These are phyloP conservation scores for Mortierella sp. DNA, from an alignment of 371 early-diverging fungal genomes.

Conservation along the genomic window DNA sequence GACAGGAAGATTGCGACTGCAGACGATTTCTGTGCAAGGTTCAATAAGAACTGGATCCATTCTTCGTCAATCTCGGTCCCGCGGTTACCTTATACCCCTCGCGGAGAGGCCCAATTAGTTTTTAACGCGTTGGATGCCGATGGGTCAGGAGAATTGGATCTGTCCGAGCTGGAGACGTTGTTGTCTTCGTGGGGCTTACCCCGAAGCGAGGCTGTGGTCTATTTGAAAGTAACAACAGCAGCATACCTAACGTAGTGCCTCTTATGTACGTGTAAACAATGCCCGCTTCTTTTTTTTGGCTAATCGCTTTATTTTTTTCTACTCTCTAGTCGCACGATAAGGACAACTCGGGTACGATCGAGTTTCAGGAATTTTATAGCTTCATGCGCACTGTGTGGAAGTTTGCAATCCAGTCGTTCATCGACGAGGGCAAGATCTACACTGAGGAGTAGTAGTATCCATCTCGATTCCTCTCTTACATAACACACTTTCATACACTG, in stretches of 20 bases:
- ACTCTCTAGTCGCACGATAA: constrained; percentile 26
- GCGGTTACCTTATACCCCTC: constrained; percentile 37
- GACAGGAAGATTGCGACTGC: constrained; percentile 13
- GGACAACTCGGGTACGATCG: constrained; percentile 20
- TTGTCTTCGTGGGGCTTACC: constrained; percentile 50
- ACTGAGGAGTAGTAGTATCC: constrained; percentile 6
- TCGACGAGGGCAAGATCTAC: constrained; percentile 47
- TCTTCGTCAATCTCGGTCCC: constrained; percentile 34
- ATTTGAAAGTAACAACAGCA: constrained; percentile 55
- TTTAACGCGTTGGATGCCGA: constrained; percentile 49
- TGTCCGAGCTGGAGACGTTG: constrained; percentile 35
- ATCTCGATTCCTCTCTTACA: background rate
- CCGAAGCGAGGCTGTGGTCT: constrained; percentile 25
- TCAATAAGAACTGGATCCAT: constrained; percentile 55
- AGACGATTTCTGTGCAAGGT: constrained; percentile 43
- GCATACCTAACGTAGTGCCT: too few relatives aligned
- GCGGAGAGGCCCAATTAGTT: constrained; percentile 49
- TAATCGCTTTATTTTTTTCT: constrained; percentile 6
- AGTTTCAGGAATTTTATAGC: constrained; percentile 41
- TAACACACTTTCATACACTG: background rate
- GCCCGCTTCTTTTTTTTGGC: background rate
- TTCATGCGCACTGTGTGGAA: constrained; percentile 43
- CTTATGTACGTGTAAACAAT: too few relatives aligned
- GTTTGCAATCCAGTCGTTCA: constrained; percentile 51
- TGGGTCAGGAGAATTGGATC: constrained; percentile 32